phyloP scores from a whole-genome alignment of 345 rosid species.

The Gossypium herbaceum region DNA sequence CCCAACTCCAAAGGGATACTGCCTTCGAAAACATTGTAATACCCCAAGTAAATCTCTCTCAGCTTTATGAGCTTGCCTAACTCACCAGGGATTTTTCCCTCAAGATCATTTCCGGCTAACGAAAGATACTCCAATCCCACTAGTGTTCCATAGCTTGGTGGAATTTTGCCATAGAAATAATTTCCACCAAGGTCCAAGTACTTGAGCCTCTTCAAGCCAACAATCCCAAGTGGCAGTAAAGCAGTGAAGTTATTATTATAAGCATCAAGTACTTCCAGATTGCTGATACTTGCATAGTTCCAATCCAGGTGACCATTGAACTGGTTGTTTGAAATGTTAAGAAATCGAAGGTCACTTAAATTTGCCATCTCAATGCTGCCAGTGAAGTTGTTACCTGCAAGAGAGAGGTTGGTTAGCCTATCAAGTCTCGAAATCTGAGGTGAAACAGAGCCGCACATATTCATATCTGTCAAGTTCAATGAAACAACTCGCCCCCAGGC shows the following conservation, averaged over 20 bases:
- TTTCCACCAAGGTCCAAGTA: conserved; percentile 67
- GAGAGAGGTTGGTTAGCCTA: conserved; percentile 42
- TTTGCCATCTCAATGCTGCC: conserved; percentile 40
- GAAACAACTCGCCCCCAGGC: conserved; percentile 42
- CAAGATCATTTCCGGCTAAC: conserved; percentile 53
- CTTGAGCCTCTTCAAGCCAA: conserved; percentile 32
- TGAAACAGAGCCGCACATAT: conserved; percentile 45
- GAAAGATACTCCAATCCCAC: conserved; percentile 43
- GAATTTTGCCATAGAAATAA: conserved; percentile 50
- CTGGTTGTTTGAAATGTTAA: conserved; percentile 54
- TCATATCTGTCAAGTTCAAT: conserved; percentile 49
- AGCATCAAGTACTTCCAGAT: conserved; percentile 43
- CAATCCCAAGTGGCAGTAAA: conserved; percentile 40
- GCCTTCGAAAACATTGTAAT: conserved; percentile 50
- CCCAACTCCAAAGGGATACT: conserved; percentile 58
- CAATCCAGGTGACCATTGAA: conserved; percentile 47
- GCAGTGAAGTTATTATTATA: conserved; percentile 58
- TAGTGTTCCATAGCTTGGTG: conserved; percentile 41
- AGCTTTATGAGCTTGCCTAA: conserved; percentile 54
- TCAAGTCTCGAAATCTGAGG: conserved; percentile 42
- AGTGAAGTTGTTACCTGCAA: conserved; percentile 50
- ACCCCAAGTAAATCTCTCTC: conserved; percentile 53
- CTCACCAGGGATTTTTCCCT: conserved; percentile 46
- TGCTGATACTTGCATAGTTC: conserved; percentile 36
- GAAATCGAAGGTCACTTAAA: conserved; percentile 36